These are phyloP conservation scores for Echium plantagineum DNA, from an alignment of 257 asterid species.

Conservation along the genomic window DNA sequence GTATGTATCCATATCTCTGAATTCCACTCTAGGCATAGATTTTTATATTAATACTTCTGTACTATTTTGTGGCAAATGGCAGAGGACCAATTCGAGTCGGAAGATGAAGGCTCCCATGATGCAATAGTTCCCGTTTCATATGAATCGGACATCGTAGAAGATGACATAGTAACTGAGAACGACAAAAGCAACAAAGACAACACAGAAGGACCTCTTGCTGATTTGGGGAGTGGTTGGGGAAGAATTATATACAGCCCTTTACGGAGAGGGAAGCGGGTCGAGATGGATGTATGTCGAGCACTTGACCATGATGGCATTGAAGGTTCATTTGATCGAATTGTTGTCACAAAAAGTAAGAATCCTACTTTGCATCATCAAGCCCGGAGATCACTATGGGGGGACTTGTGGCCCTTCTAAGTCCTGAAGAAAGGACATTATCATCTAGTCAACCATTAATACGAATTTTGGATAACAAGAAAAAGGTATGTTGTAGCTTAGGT, in stretches of 20 bases:
- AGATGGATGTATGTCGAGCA: slow-evolving; percentile 71
- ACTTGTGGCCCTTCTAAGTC: slow-evolving; percentile 69
- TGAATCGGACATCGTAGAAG: slow-evolving; percentile 28
- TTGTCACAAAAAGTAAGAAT: slow-evolving; percentile 48
- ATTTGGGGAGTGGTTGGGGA: slow-evolving; percentile 91
- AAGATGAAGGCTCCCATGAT: slow-evolving; percentile 15
- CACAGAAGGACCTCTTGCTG: slow-evolving; percentile 36
- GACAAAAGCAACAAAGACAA: slow-evolving; percentile 21
- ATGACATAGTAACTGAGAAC: slow-evolving; percentile 15
- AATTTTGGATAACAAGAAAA: neutral
- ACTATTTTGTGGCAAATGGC: slow-evolving; percentile 10
- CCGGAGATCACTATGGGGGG: slow-evolving; percentile 78
- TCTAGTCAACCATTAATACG: neutral
- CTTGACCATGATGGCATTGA: slow-evolving; percentile 41
- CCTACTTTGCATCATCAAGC: slow-evolving; percentile 84
- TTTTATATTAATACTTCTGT: too few species aligned
- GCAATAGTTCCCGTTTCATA: slow-evolving; percentile 22
- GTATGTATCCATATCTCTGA: too few species aligned
- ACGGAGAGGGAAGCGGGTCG: slow-evolving; percentile 64
- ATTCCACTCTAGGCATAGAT: neutral
- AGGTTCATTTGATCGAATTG: slow-evolving; percentile 66
- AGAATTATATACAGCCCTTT: slow-evolving; percentile 73
- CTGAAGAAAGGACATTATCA: neutral
- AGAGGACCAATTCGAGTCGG: slow-evolving; percentile 47
- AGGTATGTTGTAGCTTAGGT: too few species aligned